Base-by-base conservation (phyloP, 192 early-diverging fungal species). In the Podila minutissima region DNA sequence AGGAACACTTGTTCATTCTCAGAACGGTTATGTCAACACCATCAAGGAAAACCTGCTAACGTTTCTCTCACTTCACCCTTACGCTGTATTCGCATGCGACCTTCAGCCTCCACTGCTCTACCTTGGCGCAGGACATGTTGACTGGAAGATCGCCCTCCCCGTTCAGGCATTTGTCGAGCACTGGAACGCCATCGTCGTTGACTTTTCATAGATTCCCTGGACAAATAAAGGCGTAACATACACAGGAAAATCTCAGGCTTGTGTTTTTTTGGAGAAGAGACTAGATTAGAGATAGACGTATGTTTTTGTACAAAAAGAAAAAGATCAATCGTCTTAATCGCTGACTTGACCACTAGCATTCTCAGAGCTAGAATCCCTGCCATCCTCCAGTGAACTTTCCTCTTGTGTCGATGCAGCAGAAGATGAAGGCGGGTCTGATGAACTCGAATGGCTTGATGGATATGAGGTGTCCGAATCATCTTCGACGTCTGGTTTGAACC, bases 61-160 rank as follows among this genome's bases (percentile, higher is more conserved):
- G 2, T 4, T 46, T 46, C 41, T 57, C 13, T 57, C 33, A 35
- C 13, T 20, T 32, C 17, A 19, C 55, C 10, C 31, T 11, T 67
- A 17, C 35, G 10, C 35, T 46, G 11, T 12, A 31, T n/a, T 32
- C n/a, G 32, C 20, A 15, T 59, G 24, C 11, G 1, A 37, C 26
- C 41, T 69, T 20, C 67, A 92, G 69, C 95, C 95, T 1, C 86
- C 89, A 1, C 78, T 97, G 6, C 76, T 94, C 19, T 95, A 84
- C 76, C 75, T 95, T 13, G 96, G 96, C 24, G 94, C 91, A 32
- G 96, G 96, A 1, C 91, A 96, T 84, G 66, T 92, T 2, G 94
- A 97, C 68, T 97, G 91, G 90, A 97, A 97, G 83, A 84, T 96
- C 29, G 88, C 91, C 9, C 63, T 95, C 26, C 88, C 92, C 22